Evolutionary conservation across 1,284 basidiomycete genomes (phyloP).

Genomic region (Microstroma glucosiphilum): DNA sequence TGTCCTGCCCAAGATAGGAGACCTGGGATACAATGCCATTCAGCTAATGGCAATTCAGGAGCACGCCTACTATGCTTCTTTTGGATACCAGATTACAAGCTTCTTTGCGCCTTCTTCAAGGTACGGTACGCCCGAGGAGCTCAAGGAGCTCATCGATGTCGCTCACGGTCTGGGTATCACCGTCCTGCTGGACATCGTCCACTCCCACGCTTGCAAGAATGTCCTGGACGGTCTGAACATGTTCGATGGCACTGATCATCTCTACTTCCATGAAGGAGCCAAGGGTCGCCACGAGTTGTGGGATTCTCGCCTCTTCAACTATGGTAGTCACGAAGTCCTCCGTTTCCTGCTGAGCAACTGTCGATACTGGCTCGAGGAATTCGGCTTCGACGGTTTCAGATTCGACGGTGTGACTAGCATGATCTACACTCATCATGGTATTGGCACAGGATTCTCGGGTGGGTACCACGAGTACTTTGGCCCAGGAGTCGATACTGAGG

Average conservation of each 20-base stretch:
- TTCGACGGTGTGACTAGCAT: conserved; percentile 98
- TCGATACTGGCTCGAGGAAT: conserved; percentile 91
- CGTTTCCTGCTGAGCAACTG: conserved; percentile 91
- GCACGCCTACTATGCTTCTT: conserved; percentile 98
- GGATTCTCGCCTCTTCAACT: conserved; percentile 87
- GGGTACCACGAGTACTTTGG: conserved; percentile 99
- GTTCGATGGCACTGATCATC: conserved; percentile 92
- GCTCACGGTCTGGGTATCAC: conserved; percentile 88
- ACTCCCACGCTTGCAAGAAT: conserved; percentile 97
- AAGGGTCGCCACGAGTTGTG: conserved; percentile 91
- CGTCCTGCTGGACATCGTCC: conserved; percentile 90
- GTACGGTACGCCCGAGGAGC: conserved; percentile 78
- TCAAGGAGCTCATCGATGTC: conserved; percentile 89
- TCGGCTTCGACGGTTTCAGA: conserved; percentile 90
- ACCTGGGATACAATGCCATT: conserved; percentile 90
- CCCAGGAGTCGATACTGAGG: conserved; percentile 73
- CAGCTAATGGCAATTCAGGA: conserved; percentile 83
- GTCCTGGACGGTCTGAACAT: conserved; percentile 88
- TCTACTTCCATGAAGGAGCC: conserved; percentile 88
- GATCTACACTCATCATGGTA: conserved; percentile 96
- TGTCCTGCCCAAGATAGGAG: conserved; percentile 77
- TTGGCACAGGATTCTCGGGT: conserved; percentile 92
- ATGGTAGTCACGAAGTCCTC: conserved; percentile 84
- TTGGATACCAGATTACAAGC: conserved; percentile 94
- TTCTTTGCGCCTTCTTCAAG: conserved; percentile 97